Percentiles rank a stretch among this genome's conserved stretches.
phyloP scores from a whole-genome alignment of 169 alveolate species.

The Plasmodium vivax region DNA sequence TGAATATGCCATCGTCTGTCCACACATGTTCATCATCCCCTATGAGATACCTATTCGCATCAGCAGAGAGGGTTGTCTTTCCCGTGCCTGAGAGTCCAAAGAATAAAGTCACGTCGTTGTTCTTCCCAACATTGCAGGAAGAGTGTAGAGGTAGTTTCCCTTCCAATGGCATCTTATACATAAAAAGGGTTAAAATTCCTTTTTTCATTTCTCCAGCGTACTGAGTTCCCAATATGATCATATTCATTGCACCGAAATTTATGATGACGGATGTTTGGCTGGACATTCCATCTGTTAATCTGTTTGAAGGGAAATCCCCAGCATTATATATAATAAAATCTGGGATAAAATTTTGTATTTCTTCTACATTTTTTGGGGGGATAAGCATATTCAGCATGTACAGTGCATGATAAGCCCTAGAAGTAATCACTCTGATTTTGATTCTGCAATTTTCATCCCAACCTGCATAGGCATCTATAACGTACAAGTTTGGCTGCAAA shows the following conservation, averaged over 20 bases:
- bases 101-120: constrained; percentile 94
- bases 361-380: constrained; percentile 88
- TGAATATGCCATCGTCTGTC: constrained; percentile 96
- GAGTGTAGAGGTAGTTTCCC: constrained; percentile 96
- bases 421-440: constrained; percentile 90
- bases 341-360: constrained; percentile 87
- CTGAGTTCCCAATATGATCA: constrained; percentile 96
- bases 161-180: constrained; percentile 93
- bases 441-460: constrained; percentile 95
- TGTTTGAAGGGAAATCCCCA: constrained; percentile 94
- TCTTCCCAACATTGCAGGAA: constrained; percentile 94
- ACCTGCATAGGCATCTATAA: constrained; percentile 97
- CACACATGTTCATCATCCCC: constrained; percentile 99
- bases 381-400: constrained; percentile 97
- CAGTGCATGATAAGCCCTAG: constrained; percentile 97
- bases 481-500: constrained; percentile 87
- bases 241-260: constrained; percentile 90
- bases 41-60: constrained; percentile 92
- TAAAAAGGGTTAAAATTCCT: constrained; percentile 94
- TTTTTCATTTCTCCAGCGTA: constrained; percentile 99
- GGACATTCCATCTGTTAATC: constrained; percentile 87
- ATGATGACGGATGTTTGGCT: constrained; percentile 93
- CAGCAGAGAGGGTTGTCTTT: constrained; percentile 97
- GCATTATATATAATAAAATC: constrained; percentile 95
- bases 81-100: constrained; percentile 99